Percentiles rank a stretch among this genome's conserved stretches.
Evolutionary conservation across 2,329 filamentous ascomycete genomes (phyloP).

Genomic region (Simplicillium sp.): DNA sequence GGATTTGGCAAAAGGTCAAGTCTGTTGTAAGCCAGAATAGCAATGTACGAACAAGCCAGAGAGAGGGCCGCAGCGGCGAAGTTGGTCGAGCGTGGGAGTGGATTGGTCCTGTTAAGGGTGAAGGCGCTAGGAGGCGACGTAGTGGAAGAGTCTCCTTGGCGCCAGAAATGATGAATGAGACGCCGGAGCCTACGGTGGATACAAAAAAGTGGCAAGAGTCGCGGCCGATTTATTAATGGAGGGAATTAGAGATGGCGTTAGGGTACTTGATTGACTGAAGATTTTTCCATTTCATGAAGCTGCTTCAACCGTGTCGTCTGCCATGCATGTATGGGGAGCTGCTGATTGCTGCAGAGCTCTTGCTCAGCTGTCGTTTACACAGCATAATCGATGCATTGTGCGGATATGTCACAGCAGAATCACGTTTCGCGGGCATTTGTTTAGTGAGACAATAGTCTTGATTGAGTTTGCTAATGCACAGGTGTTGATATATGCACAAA

Average conservation of each 20-base stretch:
- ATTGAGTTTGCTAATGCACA: constrained; percentile 53
- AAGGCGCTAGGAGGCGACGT: constrained; percentile 34
- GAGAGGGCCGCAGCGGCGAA: constrained; percentile 57
- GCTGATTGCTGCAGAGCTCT: background rate
- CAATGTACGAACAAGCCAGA: constrained; percentile 70
- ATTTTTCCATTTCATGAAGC: constrained; percentile 3
- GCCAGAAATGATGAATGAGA: constrained; percentile 26
- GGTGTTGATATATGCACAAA: constrained; percentile 48
- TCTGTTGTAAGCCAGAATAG: constrained; percentile 86
- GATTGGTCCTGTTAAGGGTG: constrained; percentile 49
- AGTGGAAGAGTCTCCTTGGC: constrained; percentile 42
- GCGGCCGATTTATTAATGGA: constrained; percentile 28
- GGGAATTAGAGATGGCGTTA: background rate
- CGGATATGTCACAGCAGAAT: background rate
- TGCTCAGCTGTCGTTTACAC: background rate
- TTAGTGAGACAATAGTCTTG: constrained; percentile 16
- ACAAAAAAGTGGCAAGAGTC: constrained; percentile 31
- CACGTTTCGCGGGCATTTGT: background rate
- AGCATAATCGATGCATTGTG: too few species aligned
- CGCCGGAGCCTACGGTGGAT: constrained; percentile 16
- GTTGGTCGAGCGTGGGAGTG: constrained; percentile 61
- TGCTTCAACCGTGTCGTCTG: background rate
- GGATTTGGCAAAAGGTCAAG: constrained; percentile 75
- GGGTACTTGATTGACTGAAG: constrained; percentile 3
- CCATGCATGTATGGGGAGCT: too few species aligned